Evolutionary conservation across 345 rosid species (phyloP).

Genomic region (Salix dunnii): DNA sequence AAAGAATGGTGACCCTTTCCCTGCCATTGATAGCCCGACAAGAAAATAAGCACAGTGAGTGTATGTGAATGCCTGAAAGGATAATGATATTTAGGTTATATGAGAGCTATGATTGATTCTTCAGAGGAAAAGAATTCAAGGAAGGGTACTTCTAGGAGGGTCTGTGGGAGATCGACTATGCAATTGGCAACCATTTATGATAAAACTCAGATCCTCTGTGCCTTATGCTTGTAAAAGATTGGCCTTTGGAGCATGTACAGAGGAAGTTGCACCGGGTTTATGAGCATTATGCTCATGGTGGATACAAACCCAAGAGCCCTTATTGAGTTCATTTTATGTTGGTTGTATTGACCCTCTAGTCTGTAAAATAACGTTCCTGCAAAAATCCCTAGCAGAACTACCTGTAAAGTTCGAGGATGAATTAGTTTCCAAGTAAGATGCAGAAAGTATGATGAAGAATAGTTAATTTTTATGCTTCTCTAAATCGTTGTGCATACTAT

Average conservation of each 20-base stretch:
- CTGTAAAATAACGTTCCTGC: slow-evolving; percentile 32
- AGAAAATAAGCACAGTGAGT: slow-evolving; percentile 26
- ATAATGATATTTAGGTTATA: slow-evolving; percentile 10
- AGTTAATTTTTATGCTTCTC: not conserved
- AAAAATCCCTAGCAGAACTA: slow-evolving; percentile 22
- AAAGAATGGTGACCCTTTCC: slow-evolving; percentile 24
- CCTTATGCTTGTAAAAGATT: slow-evolving; percentile 32
- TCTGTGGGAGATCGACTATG: slow-evolving; percentile 36
- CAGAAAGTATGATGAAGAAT: not conserved
- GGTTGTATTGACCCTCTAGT: slow-evolving; percentile 29
- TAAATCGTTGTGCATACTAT: not conserved
- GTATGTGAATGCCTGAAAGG: slow-evolving; percentile 29
- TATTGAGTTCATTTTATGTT: slow-evolving; percentile 38
- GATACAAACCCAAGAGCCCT: slow-evolving; percentile 36
- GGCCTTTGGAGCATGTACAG: slow-evolving; percentile 36
- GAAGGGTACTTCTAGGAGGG: slow-evolving; percentile 27
- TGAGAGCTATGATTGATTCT: not conserved
- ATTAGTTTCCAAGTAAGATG: not conserved
- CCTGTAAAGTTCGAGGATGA: slow-evolving; percentile 22
- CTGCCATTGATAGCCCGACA: slow-evolving; percentile 22
- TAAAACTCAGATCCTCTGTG: slow-evolving; percentile 33
- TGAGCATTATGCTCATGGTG: slow-evolving; percentile 35
- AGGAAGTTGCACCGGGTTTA: slow-evolving; percentile 38
- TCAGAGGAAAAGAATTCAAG: not conserved
- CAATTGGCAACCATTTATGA: slow-evolving; percentile 32